Conservation (phyloP, 345 rosid genomes). For the Atalantia buxifolia region DNA sequence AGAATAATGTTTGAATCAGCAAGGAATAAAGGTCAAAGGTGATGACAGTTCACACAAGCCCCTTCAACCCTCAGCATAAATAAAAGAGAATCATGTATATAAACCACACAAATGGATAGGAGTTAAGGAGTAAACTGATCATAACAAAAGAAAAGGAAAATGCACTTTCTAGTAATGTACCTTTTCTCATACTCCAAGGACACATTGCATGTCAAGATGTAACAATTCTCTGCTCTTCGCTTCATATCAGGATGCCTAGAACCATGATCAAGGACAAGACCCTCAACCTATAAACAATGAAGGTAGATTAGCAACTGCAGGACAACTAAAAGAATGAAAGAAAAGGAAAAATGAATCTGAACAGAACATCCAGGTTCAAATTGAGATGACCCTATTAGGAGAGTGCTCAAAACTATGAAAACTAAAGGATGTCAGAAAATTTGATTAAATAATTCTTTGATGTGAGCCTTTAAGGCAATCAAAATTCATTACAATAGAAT, state of each 20-base stretch:
- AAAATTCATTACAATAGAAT: too few species aligned
- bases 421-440: background rate
- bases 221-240: conserved; percentile 91
- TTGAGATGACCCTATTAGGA: background rate
- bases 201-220: conserved; percentile 90
- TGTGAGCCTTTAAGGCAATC: too few species aligned
- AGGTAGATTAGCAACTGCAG: background rate
- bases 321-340: background rate
- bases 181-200: conserved; percentile 97
- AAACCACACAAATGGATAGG: background rate
- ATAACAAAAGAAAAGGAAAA: background rate
- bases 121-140: background rate
- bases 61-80: background rate
- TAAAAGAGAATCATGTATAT: background rate
- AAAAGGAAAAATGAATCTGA: background rate
- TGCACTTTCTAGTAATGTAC: conserved; percentile 26
- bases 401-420: background rate
- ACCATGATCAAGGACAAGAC: conserved; percentile 97
- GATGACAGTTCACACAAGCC: background rate
- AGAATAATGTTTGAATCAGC: background rate
- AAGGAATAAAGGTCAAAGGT: background rate
- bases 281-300: conserved; percentile 61
- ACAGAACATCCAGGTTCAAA: background rate
- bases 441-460: background rate
- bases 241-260: conserved; percentile 99